Percentiles rank a stretch among this genome's conserved stretches.
phyloP scores from a whole-genome alignment of 768 basidiomycete species.

The Gloeopeniophorella convolvens region DNA sequence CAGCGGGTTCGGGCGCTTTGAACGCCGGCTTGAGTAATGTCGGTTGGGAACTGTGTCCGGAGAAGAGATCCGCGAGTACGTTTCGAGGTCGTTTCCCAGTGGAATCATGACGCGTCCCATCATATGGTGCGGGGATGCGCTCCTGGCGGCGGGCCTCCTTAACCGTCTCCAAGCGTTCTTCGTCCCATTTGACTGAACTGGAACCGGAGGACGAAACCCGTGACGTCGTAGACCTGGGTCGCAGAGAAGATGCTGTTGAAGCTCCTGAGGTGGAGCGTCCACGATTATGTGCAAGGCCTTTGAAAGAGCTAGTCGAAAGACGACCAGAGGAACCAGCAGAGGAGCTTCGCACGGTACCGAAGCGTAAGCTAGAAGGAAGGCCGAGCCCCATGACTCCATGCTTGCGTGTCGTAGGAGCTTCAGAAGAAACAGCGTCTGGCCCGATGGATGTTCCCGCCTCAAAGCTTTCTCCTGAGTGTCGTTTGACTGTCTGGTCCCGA shows the following conservation, averaged over 20 bases:
- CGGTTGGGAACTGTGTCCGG: constrained; percentile 24
- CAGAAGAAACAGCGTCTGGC: constrained; percentile 11
- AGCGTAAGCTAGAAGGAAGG: constrained; percentile 47
- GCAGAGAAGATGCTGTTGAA: constrained; percentile 39
- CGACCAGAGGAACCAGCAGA: constrained; percentile 21
- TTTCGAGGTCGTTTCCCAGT: constrained; percentile 48
- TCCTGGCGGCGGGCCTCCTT: constrained; percentile 35
- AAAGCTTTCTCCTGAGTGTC: constrained; percentile 57
- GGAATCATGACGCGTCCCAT: constrained; percentile 39
- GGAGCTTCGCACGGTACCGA: constrained; percentile 16
- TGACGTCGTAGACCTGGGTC: constrained; percentile 40
- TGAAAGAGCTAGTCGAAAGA: constrained; percentile 26
- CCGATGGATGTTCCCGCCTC: constrained; percentile 54
- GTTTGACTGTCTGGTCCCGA: constrained; percentile 27
- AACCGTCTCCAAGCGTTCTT: constrained; percentile 41
- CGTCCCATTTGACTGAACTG: constrained; percentile 46
- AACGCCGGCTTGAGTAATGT: constrained; percentile 1
- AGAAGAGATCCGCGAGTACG: constrained; percentile 55
- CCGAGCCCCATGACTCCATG: constrained; percentile 57
- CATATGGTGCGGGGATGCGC: constrained; percentile 25
- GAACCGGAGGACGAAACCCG: constrained; percentile 33
- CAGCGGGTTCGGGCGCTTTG: constrained; percentile 22
- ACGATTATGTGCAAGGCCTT: constrained; percentile 17
- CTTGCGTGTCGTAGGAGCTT: constrained; percentile 29
- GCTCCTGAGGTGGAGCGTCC: constrained; percentile 35